Evolutionary conservation across 805 yeast species (phyloP).

Genomic region (Candida railenensis): DNA sequence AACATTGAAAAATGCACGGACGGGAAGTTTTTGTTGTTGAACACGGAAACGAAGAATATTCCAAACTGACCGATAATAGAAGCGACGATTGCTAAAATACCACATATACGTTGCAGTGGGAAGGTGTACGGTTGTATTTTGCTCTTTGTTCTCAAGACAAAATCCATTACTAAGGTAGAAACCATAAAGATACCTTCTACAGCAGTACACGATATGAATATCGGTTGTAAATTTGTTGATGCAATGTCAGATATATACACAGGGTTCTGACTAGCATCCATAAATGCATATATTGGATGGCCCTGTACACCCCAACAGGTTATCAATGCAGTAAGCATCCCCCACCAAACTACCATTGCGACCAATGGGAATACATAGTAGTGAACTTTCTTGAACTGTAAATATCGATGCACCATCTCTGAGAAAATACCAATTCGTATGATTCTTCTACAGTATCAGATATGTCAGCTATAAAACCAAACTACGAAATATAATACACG

Average conservation of each 20-base stretch:
- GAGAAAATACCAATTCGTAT: too few species aligned
- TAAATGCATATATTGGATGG: conserved; percentile 63
- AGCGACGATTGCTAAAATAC: conserved; percentile 40
- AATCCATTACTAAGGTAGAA: conserved; percentile 62
- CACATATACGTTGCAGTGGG: conserved; percentile 40
- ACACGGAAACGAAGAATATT: conserved; percentile 69
- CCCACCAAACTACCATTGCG: conserved; percentile 80
- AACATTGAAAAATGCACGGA: conserved; percentile 70
- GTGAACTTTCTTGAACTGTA: conserved; percentile 44
- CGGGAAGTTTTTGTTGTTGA: conserved; percentile 60
- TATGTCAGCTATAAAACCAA: too few species aligned
- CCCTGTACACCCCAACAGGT: conserved; percentile 81
- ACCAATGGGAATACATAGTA: conserved; percentile 63
- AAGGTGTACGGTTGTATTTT: conserved; percentile 54
- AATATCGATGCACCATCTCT: conserved; percentile 2
- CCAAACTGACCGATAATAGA: conserved; percentile 69
- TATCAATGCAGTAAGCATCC: conserved; percentile 80
- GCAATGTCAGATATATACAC: conserved; percentile 85
- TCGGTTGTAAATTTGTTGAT: conserved; percentile 81
- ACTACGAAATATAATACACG: too few species aligned
- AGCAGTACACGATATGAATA: conserved; percentile 77
- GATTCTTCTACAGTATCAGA: too few species aligned
- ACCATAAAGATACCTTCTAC: conserved; percentile 76
- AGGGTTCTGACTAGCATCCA: conserved; percentile 43
- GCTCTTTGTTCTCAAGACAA: conserved; percentile 54